These are phyloP conservation scores for Mesembryanthemum crystallinum DNA, from an alignment of 148 eudicot genomes.

Conservation along the genomic window DNA sequence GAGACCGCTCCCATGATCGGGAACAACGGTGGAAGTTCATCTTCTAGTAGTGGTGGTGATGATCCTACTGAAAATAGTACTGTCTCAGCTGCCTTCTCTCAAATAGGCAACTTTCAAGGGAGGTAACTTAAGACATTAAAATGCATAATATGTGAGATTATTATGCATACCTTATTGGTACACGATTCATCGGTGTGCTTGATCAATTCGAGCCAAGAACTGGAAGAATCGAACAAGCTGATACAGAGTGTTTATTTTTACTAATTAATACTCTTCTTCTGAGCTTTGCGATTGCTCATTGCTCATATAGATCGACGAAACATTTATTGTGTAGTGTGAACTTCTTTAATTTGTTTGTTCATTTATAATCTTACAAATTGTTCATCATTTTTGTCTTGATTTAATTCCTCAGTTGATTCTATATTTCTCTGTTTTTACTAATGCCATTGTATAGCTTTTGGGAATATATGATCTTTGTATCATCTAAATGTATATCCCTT, in stretches of 20 bases:
- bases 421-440: background rate
- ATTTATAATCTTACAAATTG: background rate
- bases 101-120: constrained; percentile 43
- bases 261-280: background rate
- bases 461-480: too few relatives aligned
- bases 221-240: constrained; percentile 14
- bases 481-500: too few relatives aligned
- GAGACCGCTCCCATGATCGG: constrained; percentile 25
- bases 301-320: background rate
- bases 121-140: constrained; percentile 27
- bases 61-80: constrained; percentile 37
- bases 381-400: background rate
- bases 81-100: constrained; percentile 48
- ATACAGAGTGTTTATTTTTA: constrained; percentile 13
- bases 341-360: constrained; percentile 5
- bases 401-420: background rate
- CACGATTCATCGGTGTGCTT: background rate
- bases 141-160: background rate
- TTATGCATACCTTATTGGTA: background rate
- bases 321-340: constrained; percentile 15
- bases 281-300: background rate
- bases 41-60: constrained; percentile 17
- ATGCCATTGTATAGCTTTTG: background rate
- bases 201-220: constrained; percentile 14
- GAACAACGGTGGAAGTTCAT: background rate